Conservation (phyloP, 202 grass and related monocot species). For the Digitaria exilis region DNA sequence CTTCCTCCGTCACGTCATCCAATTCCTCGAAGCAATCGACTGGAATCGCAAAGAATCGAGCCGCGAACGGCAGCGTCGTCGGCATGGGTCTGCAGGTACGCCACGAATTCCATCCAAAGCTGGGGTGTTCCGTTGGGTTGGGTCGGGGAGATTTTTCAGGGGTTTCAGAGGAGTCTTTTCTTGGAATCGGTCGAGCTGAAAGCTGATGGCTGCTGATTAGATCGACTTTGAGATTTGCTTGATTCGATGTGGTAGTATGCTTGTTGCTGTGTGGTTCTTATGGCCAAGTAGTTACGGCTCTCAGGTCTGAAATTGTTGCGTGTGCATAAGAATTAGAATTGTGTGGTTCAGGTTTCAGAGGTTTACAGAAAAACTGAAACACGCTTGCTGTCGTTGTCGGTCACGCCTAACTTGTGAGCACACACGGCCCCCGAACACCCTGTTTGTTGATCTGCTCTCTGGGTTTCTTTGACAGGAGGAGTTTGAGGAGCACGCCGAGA, state of each 20-base stretch:
- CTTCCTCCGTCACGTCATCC: not conserved
- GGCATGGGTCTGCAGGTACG: slow-evolving; percentile 41
- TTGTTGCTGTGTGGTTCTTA: too few species aligned
- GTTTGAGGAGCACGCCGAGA: slow-evolving; percentile 62
- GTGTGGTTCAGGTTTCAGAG: not conserved
- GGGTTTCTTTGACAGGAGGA: slow-evolving; percentile 45
- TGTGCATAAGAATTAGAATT: too few species aligned
- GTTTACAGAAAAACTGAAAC: not conserved
- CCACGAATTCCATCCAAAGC: too few species aligned
- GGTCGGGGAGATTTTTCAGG: not conserved
- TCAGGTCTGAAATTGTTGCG: too few species aligned
- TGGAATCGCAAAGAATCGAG: not conserved
- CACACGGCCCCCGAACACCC: too few species aligned
- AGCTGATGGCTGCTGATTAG: not conserved
- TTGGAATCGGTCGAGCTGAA: not conserved
- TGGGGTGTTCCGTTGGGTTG: too few species aligned
- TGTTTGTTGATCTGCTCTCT: not conserved
- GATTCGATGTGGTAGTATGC: not conserved
- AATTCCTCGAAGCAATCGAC: slow-evolving; percentile 10
- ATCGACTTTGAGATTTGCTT: not conserved
- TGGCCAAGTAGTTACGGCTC: too few species aligned
- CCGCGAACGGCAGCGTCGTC: not conserved
- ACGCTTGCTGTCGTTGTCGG: not conserved
- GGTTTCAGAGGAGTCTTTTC: not conserved
- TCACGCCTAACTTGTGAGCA: not conserved